These are phyloP conservation scores for Pyricularia grisea DNA, from an alignment of 2,329 filamentous ascomycete genomes.

Conservation along the genomic window DNA sequence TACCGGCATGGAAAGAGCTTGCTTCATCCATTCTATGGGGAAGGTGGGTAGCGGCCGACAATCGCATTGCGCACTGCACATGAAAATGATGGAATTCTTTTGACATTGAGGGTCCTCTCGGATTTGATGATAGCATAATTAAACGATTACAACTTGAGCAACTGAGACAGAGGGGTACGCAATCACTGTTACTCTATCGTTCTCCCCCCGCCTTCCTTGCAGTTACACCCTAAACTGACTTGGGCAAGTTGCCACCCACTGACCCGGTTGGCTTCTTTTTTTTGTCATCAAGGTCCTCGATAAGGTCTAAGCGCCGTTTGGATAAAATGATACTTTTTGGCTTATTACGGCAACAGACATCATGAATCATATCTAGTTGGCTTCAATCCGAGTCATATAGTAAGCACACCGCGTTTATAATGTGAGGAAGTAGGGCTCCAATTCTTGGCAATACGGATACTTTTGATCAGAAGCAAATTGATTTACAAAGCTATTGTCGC, in stretches of 20 bases:
- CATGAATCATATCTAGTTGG: background rate
- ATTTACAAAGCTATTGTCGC: background rate
- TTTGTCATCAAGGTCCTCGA: background rate
- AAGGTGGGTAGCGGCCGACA: background rate
- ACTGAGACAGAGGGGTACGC: background rate
- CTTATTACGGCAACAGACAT: background rate
- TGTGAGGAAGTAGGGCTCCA: background rate
- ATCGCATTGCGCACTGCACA: background rate
- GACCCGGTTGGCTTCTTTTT: background rate
- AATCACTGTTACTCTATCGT: background rate
- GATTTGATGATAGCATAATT: no score
- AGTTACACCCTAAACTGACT: background rate
- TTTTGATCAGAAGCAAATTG: background rate
- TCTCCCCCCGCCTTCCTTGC: background rate
- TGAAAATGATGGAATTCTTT: background rate
- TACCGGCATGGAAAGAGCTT: background rate
- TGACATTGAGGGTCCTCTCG: no score
- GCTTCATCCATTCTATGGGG: background rate
- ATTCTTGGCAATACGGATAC: background rate
- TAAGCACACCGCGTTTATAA: background rate
- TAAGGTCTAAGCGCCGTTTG: background rate
- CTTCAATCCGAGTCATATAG: background rate
- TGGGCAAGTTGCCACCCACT: background rate
- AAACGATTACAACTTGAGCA: no score
- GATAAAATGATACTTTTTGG: background rate